Percentiles rank a stretch among this genome's conserved stretches.
Conservation (phyloP, 768 basidiomycete species). For the Russula ochroleuca region DNA sequence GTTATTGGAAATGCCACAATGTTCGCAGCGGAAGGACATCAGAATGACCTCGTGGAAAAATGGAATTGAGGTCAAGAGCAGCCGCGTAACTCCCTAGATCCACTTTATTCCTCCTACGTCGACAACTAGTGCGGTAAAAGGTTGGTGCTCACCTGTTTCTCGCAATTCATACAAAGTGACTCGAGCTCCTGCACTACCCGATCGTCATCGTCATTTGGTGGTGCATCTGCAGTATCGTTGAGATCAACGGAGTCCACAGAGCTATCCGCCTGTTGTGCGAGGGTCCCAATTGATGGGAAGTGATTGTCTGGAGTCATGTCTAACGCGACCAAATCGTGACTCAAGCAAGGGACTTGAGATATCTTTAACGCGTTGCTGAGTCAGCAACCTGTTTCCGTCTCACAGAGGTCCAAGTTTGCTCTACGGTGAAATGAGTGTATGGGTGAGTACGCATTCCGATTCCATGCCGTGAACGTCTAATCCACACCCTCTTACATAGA, state of each 20-base stretch:
- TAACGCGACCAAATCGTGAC: not conserved
- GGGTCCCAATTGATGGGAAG: constrained; percentile 56
- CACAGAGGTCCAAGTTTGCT: no score
- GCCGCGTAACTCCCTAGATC: constrained; percentile 73
- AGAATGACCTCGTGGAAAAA: constrained; percentile 94
- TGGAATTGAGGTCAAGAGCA: constrained; percentile 91
- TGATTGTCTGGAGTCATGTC: constrained; percentile 34
- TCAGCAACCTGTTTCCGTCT: constrained; percentile 7
- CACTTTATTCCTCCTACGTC: constrained; percentile 5
- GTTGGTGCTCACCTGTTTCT: constrained; percentile 64
- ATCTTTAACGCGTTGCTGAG: constrained; percentile 11
- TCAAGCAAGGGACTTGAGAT: no score
- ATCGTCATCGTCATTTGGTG: constrained; percentile 47
- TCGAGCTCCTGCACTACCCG: constrained; percentile 78
- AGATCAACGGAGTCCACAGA: constrained; percentile 29
- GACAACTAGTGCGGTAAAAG: not conserved
- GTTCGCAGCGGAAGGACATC: constrained; percentile 94
- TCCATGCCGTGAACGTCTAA: not conserved
- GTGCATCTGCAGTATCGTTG: not conserved
- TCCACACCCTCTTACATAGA: constrained; percentile 42
- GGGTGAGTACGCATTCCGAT: constrained; percentile 12
- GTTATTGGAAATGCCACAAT: constrained; percentile 86
- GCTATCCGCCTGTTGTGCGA: constrained; percentile 49
- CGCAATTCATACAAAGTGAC: constrained; percentile 91
- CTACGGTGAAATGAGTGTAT: constrained; percentile 14